Evolutionary conservation across 768 basidiomycete genomes (phyloP), one percentile per base, ranked within the genome.

Genomic region (Multifurca ochricompacta): DNA sequence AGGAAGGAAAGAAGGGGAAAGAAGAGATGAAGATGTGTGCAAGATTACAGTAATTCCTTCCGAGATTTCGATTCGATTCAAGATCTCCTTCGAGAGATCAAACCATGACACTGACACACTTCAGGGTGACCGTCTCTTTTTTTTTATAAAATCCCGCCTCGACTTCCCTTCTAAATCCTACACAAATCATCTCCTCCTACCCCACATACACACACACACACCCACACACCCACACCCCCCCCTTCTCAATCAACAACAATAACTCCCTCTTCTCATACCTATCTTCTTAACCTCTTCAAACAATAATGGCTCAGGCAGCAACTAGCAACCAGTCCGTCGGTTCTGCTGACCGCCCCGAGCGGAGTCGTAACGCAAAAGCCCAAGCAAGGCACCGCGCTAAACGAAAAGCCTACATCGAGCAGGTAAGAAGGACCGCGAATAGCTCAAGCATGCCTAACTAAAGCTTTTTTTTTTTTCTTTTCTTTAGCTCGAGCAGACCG

Each of bases 301-400:
- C 13, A 27, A 35, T 11, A n/a, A 57, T 57, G 56, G 56, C 56
- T 6, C 56, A 57, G 40, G 11, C 57, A 23, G 6, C 51, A 41
- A 19, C 23, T 16, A 42, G 13, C 16, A 39, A 3, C 25, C 34
- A 35, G 10, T 25, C 56, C n/a, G 6, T 34, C 3, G 1, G 37
- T 8, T 3, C 1, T 3, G 16, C 36, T 14, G 47, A 55, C 48
- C 58, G 59, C 23, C 85, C 85, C 74, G 85, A 87, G 71, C 82
- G 85, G 62, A 86, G 84, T 77, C 84, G 87, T 74, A 89, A 89
- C 73, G 86, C 85, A 50, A 85, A 83, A 70, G 90, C 90, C 9
- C 90, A 92, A 73, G 90, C 90, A 32, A 75, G 90, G 63, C 90
- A 92, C 75, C 82, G 90, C 57, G 90, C 89, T 67, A 92, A 92